A percentile compares a stretch with the other conserved stretches of the same genome.
Conservation (phyloP, 148 eudicot species). For the Tetragonia tetragonoides region DNA sequence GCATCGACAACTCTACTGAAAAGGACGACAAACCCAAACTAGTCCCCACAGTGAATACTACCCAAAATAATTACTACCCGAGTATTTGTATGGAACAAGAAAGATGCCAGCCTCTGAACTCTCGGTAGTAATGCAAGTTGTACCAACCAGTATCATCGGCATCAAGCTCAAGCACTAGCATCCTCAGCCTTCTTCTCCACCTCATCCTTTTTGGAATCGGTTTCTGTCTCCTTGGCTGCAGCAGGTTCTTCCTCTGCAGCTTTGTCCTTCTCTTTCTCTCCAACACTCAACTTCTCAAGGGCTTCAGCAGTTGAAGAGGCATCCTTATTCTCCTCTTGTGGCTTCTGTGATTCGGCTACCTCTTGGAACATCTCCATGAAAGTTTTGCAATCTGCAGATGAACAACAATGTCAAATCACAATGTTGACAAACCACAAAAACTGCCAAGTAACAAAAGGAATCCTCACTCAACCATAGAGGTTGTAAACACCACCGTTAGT, state of each 20-base stretch:
- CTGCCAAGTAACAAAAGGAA: too few relatives aligned
- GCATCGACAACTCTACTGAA: neutral
- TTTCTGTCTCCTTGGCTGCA: slow-evolving; percentile 31
- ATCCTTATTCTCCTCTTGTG: slow-evolving; percentile 57
- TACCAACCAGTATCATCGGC: neutral
- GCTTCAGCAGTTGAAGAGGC: slow-evolving; percentile 60
- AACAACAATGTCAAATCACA: neutral
- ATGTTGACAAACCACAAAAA: neutral
- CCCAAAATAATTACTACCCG: slow-evolving; percentile 13
- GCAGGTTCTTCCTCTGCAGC: slow-evolving; percentile 34
- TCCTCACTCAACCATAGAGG: too few relatives aligned
- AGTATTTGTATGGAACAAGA: slow-evolving; percentile 4
- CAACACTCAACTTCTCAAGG: slow-evolving; percentile 66
- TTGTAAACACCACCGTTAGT: too few relatives aligned
- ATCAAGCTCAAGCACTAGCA: slow-evolving; percentile 34
- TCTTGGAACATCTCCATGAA: slow-evolving; percentile 77
- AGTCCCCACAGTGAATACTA: slow-evolving; percentile 10
- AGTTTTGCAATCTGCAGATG: slow-evolving; percentile 57
- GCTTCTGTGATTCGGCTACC: slow-evolving; percentile 65
- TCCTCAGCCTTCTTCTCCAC: slow-evolving; percentile 41
- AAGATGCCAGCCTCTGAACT: slow-evolving; percentile 10
- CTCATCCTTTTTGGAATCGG: slow-evolving; percentile 25
- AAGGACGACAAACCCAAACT: slow-evolving; percentile 10
- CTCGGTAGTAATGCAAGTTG: neutral
- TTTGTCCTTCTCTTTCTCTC: slow-evolving; percentile 41